Percentiles rank a stretch among this genome's conserved stretches.
phyloP scores from a whole-genome alignment of 495 filamentous ascomycete species.

The Cladorrhinum samala region DNA sequence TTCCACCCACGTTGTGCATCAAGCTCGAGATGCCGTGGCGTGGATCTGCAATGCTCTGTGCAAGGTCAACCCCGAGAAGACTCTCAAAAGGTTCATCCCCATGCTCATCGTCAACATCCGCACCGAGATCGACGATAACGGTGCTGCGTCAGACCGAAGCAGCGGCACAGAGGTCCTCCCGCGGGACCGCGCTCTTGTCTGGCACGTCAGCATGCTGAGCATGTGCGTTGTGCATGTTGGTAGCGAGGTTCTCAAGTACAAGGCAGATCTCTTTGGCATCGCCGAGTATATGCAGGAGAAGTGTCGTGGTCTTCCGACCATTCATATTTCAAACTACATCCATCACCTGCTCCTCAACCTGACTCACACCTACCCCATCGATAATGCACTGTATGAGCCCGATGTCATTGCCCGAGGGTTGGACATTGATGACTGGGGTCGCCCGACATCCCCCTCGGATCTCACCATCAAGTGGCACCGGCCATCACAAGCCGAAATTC shows the following conservation, averaged over 20 bases:
- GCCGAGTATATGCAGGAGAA: conserved; percentile 93
- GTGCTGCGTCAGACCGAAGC: conserved; percentile 89
- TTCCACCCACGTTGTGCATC: conserved; percentile 93
- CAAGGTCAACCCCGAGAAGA: conserved; percentile 90
- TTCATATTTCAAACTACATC: conserved; percentile 95
- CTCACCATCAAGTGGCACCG: conserved; percentile 89
- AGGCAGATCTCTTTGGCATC: conserved; percentile 82
- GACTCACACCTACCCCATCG: conserved; percentile 85
- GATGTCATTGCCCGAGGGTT: conserved; percentile 45
- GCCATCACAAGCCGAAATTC: conserved; percentile 68
- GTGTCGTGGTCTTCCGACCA: conserved; percentile 85
- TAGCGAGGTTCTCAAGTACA: conserved; percentile 78
- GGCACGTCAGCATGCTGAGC: conserved; percentile 95
- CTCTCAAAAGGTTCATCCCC: conserved; percentile 81
- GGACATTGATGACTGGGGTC: conserved; percentile 73
- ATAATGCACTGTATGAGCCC: conserved; percentile 79
- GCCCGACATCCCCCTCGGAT: conserved; percentile 58
- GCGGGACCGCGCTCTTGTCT: conserved; percentile 85
- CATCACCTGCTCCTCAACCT: conserved; percentile 98
- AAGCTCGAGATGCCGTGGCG: conserved; percentile 95
- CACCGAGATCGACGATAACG: conserved; percentile 94
- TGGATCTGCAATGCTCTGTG: conserved; percentile 95
- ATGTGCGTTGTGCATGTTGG: conserved; percentile 99
- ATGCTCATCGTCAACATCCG: conserved; percentile 86
- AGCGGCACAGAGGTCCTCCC: conserved; percentile 91